Percentiles rank a stretch among this genome's conserved stretches.
Evolutionary conservation across 345 rosid species (phyloP).

Genomic region (Rhodomyrtus tomentosa): DNA sequence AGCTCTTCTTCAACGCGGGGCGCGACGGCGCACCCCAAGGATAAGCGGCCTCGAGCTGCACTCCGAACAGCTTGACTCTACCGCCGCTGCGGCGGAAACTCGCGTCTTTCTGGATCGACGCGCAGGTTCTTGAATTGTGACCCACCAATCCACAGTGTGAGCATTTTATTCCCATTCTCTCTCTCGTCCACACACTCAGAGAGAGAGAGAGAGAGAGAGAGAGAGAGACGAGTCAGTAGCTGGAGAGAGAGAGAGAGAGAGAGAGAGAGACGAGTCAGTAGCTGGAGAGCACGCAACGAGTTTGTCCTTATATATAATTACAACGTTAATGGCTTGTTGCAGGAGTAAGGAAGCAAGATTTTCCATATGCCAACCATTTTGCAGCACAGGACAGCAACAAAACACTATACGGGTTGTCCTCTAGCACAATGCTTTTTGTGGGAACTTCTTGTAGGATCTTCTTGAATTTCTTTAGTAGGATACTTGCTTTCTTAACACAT

Average conservation of each 20-base stretch:
- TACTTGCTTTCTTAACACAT: background rate
- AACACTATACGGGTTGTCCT: background rate
- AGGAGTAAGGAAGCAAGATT: background rate
- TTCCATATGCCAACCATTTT: background rate
- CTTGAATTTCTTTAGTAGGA: background rate
- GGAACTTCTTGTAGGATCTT: background rate
- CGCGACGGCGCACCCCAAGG: background rate
- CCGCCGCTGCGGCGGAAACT: background rate
- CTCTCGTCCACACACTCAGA: background rate
- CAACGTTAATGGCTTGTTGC: background rate
- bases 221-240: background rate
- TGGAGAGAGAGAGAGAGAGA: background rate
- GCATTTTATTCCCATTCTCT: constrained; percentile 23
- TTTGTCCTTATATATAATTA: background rate
- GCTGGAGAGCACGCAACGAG: background rate
- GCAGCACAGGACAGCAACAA: background rate
- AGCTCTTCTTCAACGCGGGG: constrained; percentile 1
- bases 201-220: background rate
- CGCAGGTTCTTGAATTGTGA: constrained; percentile 28
- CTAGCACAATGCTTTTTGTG: background rate
- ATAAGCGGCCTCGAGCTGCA: constrained; percentile 2
- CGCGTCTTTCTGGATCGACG: background rate
- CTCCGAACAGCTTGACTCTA: constrained; percentile 18
- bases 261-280: background rate
- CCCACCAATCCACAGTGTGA: constrained; percentile 24